A percentile compares a stretch with the other conserved stretches of the same genome.
Evolutionary conservation across 306 rosid genomes (phyloP).

Genomic region (Prinsepia uniflora): DNA sequence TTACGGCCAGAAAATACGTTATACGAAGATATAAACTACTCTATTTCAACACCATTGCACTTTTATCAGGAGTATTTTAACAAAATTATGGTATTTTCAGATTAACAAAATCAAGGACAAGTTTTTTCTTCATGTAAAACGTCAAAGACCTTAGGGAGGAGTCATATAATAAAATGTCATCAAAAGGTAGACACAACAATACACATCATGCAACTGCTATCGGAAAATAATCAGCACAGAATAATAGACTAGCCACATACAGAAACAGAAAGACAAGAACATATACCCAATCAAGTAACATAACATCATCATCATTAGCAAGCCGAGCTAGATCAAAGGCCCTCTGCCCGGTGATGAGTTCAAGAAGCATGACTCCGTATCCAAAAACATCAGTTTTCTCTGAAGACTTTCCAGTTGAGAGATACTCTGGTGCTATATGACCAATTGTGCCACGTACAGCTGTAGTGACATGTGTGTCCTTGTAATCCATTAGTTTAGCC

Average conservation of each 20-base stretch:
- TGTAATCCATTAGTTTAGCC: slow-evolving; percentile 90
- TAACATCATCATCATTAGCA: slow-evolving; percentile 78
- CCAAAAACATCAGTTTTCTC: slow-evolving; percentile 97
- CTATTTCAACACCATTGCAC: too few species aligned
- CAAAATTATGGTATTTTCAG: too few species aligned
- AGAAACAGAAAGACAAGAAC: slow-evolving; percentile 7
- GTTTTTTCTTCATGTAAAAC: background rate
- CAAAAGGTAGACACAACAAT: background rate
- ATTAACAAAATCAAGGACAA: too few species aligned
- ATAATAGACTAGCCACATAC: background rate
- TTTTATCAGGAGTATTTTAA: too few species aligned
- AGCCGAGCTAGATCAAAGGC: slow-evolving; percentile 97
- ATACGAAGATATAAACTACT: too few species aligned
- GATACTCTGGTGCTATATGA: slow-evolving; percentile 92
- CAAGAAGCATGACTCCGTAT: slow-evolving; percentile 98
- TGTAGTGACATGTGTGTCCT: slow-evolving; percentile 90
- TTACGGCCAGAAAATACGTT: too few species aligned
- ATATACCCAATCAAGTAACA: slow-evolving; percentile 94
- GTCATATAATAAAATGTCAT: background rate
- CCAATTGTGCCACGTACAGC: slow-evolving; percentile 94
- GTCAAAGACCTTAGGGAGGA: background rate
- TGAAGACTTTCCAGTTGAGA: slow-evolving; percentile 88
- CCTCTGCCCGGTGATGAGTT: slow-evolving; percentile 89
- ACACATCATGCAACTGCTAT: background rate
- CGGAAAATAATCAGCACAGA: background rate